Evolutionary conservation across 805 yeast genomes (phyloP).

Genomic region (Saturnispora ahearnii): DNA sequence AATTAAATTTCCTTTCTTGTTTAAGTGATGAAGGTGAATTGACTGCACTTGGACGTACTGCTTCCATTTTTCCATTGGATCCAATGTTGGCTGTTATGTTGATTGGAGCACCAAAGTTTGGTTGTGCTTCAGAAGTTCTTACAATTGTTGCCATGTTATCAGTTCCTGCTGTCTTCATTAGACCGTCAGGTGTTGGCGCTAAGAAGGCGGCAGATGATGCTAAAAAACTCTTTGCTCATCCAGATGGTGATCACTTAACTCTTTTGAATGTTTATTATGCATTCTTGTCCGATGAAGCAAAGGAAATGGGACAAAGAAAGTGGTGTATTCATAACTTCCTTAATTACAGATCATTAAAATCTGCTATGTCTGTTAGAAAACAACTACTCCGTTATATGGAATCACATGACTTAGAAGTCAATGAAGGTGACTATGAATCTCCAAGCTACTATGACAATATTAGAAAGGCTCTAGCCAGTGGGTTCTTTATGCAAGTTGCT

Average conservation of each 20-base stretch:
- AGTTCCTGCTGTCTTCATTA: conserved; percentile 88
- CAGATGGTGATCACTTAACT: conserved; percentile 92
- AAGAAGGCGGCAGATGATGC: conserved; percentile 87
- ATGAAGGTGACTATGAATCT: conserved; percentile 58
- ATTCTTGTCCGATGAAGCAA: conserved; percentile 67
- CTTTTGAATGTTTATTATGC: conserved; percentile 81
- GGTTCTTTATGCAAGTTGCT: conserved; percentile 97
- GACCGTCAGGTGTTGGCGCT: conserved; percentile 81
- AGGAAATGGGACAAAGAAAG: conserved; percentile 51
- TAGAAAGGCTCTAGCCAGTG: conserved; percentile 80
- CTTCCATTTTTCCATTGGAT: conserved; percentile 90
- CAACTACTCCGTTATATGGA: conserved; percentile 83
- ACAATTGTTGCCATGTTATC: conserved; percentile 84
- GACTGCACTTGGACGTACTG: conserved; percentile 81
- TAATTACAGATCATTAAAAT: conserved; percentile 70
- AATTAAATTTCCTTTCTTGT: conserved; percentile 82
- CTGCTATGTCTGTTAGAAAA: conserved; percentile 79
- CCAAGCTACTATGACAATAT: conserved; percentile 65
- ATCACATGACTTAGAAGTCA: conserved; percentile 62
- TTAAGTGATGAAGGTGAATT: conserved; percentile 86
- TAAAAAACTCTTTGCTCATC: conserved; percentile 79
- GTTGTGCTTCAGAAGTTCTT: conserved; percentile 82
- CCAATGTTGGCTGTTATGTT: conserved; percentile 93
- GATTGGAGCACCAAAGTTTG: conserved; percentile 75
- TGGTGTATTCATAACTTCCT: conserved; percentile 93